Conservation (phyloP, 192 early-diverging fungal species). For the Backusella tarrabulga region DNA sequence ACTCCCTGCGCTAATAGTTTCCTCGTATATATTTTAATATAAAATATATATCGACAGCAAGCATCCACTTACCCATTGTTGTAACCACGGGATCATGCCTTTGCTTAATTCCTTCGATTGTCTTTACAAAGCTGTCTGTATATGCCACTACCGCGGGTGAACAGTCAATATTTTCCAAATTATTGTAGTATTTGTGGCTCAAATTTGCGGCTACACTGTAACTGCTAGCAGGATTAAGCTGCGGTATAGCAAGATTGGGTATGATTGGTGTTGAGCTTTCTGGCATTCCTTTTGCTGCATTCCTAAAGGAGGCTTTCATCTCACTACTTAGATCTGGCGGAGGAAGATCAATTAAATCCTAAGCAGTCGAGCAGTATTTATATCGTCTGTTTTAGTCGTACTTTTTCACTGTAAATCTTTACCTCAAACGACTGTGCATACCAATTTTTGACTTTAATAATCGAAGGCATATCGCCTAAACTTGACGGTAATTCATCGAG, state of each 20-base stretch:
- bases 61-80: slow-evolving; percentile 58
- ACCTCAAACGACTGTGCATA: slow-evolving; percentile 90
- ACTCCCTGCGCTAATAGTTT: slow-evolving; percentile 78
- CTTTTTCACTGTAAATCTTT: background rate
- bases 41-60: background rate
- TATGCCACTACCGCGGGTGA: slow-evolving; percentile 70
- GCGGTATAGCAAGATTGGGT: slow-evolving; percentile 42
- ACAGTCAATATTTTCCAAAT: slow-evolving; percentile 52
- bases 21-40: background rate
- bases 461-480: slow-evolving; percentile 87
- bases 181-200: slow-evolving; percentile 57
- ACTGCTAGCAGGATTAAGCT: background rate
- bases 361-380: background rate
- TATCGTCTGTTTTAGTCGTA: background rate
- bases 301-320: slow-evolving; percentile 11
- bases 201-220: slow-evolving; percentile 28
- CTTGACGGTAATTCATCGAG: slow-evolving; percentile 86
- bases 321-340: slow-evolving; percentile 14
- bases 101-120: slow-evolving; percentile 88
- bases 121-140: slow-evolving; percentile 81
- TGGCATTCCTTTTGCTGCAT: background rate
- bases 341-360: slow-evolving; percentile 38
- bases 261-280: slow-evolving; percentile 36
- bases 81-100: slow-evolving; percentile 92
- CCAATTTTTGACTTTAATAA: slow-evolving; percentile 89